Evolutionary conservation across 352 stramenopile genomes (phyloP), one percentile per base, ranked within the genome.

Genomic region (Saprolegnia parasitica): DNA sequence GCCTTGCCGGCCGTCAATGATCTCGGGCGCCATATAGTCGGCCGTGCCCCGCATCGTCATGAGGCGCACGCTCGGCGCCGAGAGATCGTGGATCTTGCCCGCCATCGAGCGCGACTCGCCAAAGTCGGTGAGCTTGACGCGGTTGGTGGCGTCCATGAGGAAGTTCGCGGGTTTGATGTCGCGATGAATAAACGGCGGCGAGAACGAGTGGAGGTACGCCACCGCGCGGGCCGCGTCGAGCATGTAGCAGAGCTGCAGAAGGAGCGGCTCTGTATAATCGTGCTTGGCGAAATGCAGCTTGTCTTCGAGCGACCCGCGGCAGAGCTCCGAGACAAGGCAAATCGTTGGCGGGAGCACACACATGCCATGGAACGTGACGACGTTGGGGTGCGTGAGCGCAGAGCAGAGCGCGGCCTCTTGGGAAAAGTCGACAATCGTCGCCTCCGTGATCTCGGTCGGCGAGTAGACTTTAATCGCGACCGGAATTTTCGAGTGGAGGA

Each of bases 161-260:
- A 96, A 95, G 67, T 95, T 96, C 0, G 78, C 74, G 3, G 82
- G 82, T 26, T 89, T 88, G 57, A 92, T 92, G 54, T 92, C 84
- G 10, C 81, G 77, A 35, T 89, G 81, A 5, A 92, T 65, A 49
- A 89, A 91, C 9, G 84, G 72, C 3, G 84, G 84, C 5, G 82
- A 84, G 68, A 90, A 90, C 54, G 79, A 89, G 73, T 92, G 83
- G 26, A 92, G 55, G 72, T 90, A 90, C 9, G 84, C 81, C 10
- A 89, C 77, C 0, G 78, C 80, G 24, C 83, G 74, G 23, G 79
- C 77, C 20, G 77, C 80, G 29, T 93, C 85, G 4, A 90, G 61
- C 79, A 93, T 89, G 29, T 83, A 87, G 37, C 74, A 77, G 21
- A 93, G 26, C 65, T 89, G 76, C 55, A 87, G 68, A 56, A 88